Percentiles rank a stretch among this genome's conserved stretches.
These are phyloP conservation scores for Cystobasidium pallidum DNA, from an alignment of 1,284 basidiomycete genomes.

Conservation along the genomic window DNA sequence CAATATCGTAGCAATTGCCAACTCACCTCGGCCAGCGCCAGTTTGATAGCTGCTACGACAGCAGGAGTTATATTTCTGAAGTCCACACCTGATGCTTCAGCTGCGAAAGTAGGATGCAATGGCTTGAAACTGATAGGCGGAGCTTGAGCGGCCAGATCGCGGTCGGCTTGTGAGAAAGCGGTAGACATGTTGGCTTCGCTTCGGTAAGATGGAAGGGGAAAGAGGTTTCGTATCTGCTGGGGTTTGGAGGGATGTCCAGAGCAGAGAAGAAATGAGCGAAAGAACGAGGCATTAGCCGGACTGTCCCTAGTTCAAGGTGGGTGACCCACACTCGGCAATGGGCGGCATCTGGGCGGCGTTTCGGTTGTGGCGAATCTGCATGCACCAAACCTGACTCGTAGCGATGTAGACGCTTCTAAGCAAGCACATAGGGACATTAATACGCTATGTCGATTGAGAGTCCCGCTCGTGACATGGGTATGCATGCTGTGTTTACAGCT, in stretches of 20 bases:
- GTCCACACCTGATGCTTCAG: conserved; percentile 3
- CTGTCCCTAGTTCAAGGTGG: no score
- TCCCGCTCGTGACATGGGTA: no score
- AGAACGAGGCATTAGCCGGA: no score
- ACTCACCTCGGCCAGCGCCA: neutral
- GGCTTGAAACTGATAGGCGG: conserved; percentile 6
- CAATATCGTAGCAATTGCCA: neutral
- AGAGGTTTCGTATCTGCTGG: no score
- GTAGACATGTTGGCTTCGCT: conserved; percentile 3
- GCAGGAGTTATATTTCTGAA: conserved; percentile 3
- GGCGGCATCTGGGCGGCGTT: neutral
- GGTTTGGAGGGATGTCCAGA: no score
- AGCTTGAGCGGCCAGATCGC: conserved; percentile 14
- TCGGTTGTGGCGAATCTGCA: neutral
- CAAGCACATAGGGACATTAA: no score
- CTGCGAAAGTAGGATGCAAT: conserved; percentile 12
- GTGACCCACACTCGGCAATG: neutral
- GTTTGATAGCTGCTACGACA: conserved; percentile 5
- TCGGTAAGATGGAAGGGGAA: no score
- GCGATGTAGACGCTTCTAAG: no score
- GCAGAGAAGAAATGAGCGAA: no score
- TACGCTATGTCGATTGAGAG: no score
- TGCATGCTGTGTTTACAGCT: neutral
- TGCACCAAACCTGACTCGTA: no score
- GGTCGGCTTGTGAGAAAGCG: neutral